A percentile compares a stretch with the other conserved stretches of the same genome.
Conservation (phyloP, 2,329 filamentous ascomycete species). For the Aspergillus aculeatinus region DNA sequence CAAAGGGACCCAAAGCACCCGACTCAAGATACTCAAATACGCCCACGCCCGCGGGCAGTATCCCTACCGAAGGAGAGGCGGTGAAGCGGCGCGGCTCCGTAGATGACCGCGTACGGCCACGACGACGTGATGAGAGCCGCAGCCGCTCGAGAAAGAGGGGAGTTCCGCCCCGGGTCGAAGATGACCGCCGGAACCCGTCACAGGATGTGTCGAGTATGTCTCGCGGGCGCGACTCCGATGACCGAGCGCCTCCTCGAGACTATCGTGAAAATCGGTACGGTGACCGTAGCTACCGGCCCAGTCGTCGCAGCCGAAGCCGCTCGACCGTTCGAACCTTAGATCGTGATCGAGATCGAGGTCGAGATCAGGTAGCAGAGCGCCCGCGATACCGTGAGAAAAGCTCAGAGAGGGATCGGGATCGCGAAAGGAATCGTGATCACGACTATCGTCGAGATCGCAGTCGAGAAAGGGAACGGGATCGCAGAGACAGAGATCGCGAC, state of each 20-base stretch:
- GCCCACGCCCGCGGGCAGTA: conserved; percentile 30
- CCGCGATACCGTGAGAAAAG: conserved; percentile 14
- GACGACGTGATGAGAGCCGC: conserved; percentile 27
- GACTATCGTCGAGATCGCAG: conserved; percentile 15
- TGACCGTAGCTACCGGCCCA: conserved; percentile 35
- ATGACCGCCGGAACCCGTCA: conserved; percentile 30
- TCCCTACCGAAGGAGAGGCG: conserved; percentile 28
- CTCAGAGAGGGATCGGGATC: conserved; percentile 11
- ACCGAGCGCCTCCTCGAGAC: conserved; percentile 33
- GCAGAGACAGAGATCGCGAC: conserved; percentile 18
- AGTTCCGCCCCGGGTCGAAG: conserved; percentile 30
- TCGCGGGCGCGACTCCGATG: conserved; percentile 35
- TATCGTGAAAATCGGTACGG: conserved; percentile 29
- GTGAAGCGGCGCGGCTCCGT: conserved; percentile 28
- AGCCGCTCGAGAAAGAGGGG: conserved; percentile 31
- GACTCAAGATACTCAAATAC: conserved; percentile 30
- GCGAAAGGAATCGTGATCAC: conserved; percentile 20
- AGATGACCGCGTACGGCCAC: conserved; percentile 28
- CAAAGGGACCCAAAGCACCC: conserved; percentile 28
- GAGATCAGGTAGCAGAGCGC: conserved; percentile 4
- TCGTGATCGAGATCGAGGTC: conserved; percentile 21
- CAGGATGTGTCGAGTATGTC: conserved; percentile 30
- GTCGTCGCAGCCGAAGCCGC: conserved; percentile 37
- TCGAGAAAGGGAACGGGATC: conserved; percentile 23
- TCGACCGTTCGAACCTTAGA: conserved; percentile 29